Base-by-base conservation (phyloP, 768 basidiomycete species). In the Auricularia heimuer region DNA sequence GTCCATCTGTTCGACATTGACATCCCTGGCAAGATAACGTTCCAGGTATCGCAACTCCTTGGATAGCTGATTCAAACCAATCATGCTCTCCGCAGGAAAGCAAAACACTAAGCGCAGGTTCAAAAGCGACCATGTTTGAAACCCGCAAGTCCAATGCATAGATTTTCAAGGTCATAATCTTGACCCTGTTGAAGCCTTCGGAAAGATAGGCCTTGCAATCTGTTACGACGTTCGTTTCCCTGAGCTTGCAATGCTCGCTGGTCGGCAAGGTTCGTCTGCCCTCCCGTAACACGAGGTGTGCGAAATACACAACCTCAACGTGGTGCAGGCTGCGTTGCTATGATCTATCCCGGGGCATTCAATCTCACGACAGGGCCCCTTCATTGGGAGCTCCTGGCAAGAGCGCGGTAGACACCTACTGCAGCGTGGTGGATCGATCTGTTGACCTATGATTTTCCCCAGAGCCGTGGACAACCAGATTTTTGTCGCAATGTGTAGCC, bases 1-100 rank as follows among this genome's bases (percentile, higher is more conserved):
- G 83, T 98, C 1, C 97, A 99, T 72, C 79, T 99, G 3, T 99
- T 98, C 75, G 96, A 99, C 73, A 98, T 98, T 67, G 94, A 98
- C 71, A 96, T 99, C 62, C 90, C 90, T 0, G 93, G 92, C 16
- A 88, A 91, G 73, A 94, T 96, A 73, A 91, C 75, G 21, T 94
- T 94, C 82, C 92, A 91, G 80, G 93, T 87, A 64, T 18, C 11
- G 66, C 51, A 54, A 68, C 45, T 37, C 3, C 54, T 35, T 54
- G n/a, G 11, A 47, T 56, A 18, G 29, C 24, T 12, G 60, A 39
- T n/a, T 47, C 37, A 18, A 54, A 6, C 1, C 54, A 6, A n/a
- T 58, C 54, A 62, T 45, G 60, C 21, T 66, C 24, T 63, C 29
- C 29, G 64, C 63, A 94, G 92, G 93, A 96, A 77, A 94, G 92